Evolutionary conservation across 352 stramenopile species (phyloP), one percentile per base, ranked within the genome.

Genomic region (Chrysophaeum taylorii): DNA sequence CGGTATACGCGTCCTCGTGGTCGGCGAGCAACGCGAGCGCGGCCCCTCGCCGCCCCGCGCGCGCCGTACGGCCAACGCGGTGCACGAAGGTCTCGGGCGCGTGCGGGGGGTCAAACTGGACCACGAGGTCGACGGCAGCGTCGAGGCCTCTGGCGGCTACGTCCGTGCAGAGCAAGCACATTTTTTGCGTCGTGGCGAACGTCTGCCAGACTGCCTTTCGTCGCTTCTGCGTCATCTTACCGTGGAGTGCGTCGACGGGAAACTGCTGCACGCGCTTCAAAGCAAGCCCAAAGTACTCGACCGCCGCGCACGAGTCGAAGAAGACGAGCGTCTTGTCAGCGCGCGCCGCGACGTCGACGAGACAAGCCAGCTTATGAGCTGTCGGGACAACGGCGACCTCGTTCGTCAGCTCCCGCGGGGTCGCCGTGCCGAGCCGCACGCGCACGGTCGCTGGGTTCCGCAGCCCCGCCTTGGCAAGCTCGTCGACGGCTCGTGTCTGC

Each of bases 71-170:
- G 12, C 96, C 96, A 25, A 99, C 93, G 66, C 96, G 90, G 78
- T 99, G 96, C 43, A 99, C 91, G 75, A 98, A 99, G 67, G 96
- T 97, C 71, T 94, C 96, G n/a, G 95, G 94, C 77, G 99, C 94
- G 42, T 82, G 72, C 12, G 85, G 85, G 23, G 84, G 80, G 78
- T 98, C 92, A 76, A 97, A 98, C 81, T 99, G 96, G 57, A 99
- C 88, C 68, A 98, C 98, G 94, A 95, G 99, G 72, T 97, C 88
- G 0, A 99, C 89, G 78, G 99, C 92, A 0, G 93, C 89, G 79
- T 99, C 96, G 39, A 99, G 92, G 33, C 96, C 96, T 37, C 96
- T 85, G 39, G 95, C 94, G 2, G 97, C 96, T 0, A 99, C 93
- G 82, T 99, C 96, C 0, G 96, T 99, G 75, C 95, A 99, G 39